These are phyloP conservation scores for Spizellomyces punctatus DNA, from an alignment of 192 early-diverging fungal genomes.

Conservation along the genomic window DNA sequence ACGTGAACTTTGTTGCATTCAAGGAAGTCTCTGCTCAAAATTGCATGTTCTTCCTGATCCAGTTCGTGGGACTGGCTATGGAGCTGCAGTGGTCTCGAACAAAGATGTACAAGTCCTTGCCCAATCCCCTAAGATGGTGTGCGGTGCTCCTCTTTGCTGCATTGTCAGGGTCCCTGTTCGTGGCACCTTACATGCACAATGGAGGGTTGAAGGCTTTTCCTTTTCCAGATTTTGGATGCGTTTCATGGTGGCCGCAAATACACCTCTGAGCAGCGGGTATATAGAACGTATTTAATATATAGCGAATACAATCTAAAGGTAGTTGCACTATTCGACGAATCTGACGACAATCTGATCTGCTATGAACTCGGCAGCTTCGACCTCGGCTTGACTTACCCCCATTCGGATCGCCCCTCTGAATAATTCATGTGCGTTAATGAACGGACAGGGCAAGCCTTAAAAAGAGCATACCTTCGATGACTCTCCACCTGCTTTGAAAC, in stretches of 20 bases:
- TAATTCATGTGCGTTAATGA: too few species aligned
- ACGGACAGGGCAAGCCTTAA: too few species aligned
- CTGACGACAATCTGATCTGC: background rate
- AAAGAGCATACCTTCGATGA: slow-evolving; percentile 14
- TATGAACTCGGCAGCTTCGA: background rate
- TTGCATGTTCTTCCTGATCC: slow-evolving; percentile 16
- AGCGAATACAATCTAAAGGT: background rate
- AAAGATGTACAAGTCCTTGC: background rate
- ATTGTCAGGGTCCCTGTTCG: slow-evolving; percentile 11
- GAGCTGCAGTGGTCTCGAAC: slow-evolving; percentile 2
- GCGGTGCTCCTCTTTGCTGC: slow-evolving; percentile 11
- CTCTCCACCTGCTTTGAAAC: slow-evolving; percentile 31
- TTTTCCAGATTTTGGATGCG: background rate
- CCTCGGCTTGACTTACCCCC: background rate
- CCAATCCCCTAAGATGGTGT: background rate
- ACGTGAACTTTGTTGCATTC: slow-evolving; percentile 8
- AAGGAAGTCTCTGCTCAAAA: background rate
- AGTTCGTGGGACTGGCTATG: slow-evolving; percentile 3
- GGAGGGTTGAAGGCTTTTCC: slow-evolving; percentile 9
- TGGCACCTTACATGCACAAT: slow-evolving; percentile 7
- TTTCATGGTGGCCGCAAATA: background rate
- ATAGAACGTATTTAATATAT: background rate
- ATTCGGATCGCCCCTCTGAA: background rate
- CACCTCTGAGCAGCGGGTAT: background rate
- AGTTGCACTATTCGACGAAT: background rate